A percentile compares a stretch with the other conserved stretches of the same genome.
Conservation (phyloP, 192 early-diverging fungal genomes). For the Mortierella antarctica region DNA sequence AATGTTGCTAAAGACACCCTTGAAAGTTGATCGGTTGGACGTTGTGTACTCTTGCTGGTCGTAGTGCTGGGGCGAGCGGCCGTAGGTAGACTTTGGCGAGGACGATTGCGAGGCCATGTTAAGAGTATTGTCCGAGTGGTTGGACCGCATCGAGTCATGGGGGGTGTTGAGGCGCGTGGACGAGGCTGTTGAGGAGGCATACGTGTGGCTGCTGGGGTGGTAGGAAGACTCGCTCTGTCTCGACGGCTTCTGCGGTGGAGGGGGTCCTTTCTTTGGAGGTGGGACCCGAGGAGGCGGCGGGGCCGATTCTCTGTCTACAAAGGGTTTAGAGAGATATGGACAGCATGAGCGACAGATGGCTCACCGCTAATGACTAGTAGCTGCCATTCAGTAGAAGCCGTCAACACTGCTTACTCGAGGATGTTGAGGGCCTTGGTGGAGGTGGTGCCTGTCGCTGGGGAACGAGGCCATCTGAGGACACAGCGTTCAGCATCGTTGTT, state of each 20-base stretch:
- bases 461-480: conserved; percentile 39
- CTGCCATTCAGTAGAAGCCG: neutral
- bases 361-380: neutral
- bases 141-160: conserved; percentile 42
- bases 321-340: neutral
- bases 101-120: conserved; percentile 37
- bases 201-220: conserved; percentile 11
- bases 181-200: conserved; percentile 1
- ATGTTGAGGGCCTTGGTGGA: conserved; percentile 46
- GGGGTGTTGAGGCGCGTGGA: conserved; percentile 24
- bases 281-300: conserved; percentile 33
- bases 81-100: conserved; percentile 48
- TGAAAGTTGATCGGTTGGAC: conserved; percentile 61
- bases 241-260: conserved; percentile 40
- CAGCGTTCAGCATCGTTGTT: neutral
- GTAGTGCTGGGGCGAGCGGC: conserved; percentile 37
- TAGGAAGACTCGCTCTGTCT: conserved; percentile 16
- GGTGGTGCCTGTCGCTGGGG: conserved; percentile 57
- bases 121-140: conserved; percentile 31
- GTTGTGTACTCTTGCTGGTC: conserved; percentile 28
- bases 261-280: conserved; percentile 49
- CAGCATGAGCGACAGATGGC: conserved; percentile 4
- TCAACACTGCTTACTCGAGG: conserved; percentile 16
- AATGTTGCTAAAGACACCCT: conserved; percentile 67
- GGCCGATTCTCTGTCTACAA: conserved; percentile 35